Conservation (phyloP, 1,139 yeast genomes). For the Taphrina pruni region DNA sequence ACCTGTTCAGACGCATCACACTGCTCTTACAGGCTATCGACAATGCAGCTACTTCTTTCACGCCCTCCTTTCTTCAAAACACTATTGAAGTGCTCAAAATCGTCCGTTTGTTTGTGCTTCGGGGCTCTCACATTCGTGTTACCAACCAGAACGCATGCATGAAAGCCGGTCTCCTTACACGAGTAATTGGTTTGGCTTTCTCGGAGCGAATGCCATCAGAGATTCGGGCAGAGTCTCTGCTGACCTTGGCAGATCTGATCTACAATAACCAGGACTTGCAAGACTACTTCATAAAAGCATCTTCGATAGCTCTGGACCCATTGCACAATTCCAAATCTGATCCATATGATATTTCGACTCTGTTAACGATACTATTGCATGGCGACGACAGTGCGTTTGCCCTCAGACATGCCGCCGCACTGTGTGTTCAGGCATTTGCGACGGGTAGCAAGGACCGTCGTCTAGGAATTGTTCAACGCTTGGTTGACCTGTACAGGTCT, state of each 20-base stretch:
- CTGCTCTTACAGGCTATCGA: conserved; percentile 57
- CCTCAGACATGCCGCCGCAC: conserved; percentile 37
- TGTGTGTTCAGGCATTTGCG: conserved; percentile 56
- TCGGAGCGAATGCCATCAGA: conserved; percentile 18
- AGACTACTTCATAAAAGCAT: conserved; percentile 32
- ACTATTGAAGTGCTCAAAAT: conserved; percentile 12
- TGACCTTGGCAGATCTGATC: conserved; percentile 34
- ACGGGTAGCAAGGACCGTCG: conserved; percentile 68
- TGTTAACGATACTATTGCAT: conserved; percentile 27
- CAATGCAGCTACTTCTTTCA: conserved; percentile 7
- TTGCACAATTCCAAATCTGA: background rate
- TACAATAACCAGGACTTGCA: conserved; percentile 19
- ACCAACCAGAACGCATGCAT: conserved; percentile 37
- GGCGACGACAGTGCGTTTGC: conserved; percentile 34
- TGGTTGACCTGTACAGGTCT: conserved; percentile 58
- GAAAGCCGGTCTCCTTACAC: conserved; percentile 31
- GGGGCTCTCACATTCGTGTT: conserved; percentile 2
- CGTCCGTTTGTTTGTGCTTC: conserved; percentile 30
- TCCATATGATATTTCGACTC: conserved; percentile 21
- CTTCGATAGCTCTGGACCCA: conserved; percentile 25
- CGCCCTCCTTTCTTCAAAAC: conserved; percentile 3
- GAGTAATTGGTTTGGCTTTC: conserved; percentile 35
- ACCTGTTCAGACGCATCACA: conserved; percentile 70
- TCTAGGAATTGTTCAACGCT: conserved; percentile 65
- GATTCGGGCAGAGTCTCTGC: conserved; percentile 35